Percentiles rank a stretch among this genome's conserved stretches.
Conservation (phyloP, 257 asterid species). For the Nicotiana paniculata region DNA sequence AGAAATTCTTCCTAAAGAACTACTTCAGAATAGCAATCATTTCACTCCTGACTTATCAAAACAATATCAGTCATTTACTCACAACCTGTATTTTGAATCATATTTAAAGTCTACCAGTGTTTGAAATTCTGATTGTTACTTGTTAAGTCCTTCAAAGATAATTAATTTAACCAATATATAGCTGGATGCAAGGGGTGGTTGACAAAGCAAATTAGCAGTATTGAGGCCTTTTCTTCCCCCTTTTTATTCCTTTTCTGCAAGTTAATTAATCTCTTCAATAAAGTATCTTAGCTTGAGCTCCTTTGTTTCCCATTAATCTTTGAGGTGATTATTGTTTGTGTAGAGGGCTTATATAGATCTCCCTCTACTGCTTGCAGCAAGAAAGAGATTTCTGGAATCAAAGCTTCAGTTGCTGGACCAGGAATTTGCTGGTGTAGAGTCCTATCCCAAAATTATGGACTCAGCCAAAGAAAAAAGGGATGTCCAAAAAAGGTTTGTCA, state of each 20-base stretch:
- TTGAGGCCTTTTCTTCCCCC: neutral
- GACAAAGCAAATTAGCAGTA: neutral
- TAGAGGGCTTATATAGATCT: constrained; percentile 2
- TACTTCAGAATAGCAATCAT: neutral
- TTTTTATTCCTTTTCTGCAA: neutral
- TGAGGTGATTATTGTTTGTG: neutral
- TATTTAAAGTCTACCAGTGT: neutral
- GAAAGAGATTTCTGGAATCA: constrained; percentile 62
- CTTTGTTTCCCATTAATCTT: neutral
- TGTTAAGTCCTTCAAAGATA: neutral
- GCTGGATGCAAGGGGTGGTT: neutral
- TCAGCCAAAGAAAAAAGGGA: constrained; percentile 61
- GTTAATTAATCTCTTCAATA: constrained; percentile 1
- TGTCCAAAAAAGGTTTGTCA: constrained; percentile 49
- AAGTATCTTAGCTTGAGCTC: neutral
- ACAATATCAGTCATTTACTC: neutral
- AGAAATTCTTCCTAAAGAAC: neutral
- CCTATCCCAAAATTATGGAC: constrained; percentile 54
- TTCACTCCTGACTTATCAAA: neutral
- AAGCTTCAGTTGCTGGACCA: constrained; percentile 73
- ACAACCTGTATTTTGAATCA: neutral
- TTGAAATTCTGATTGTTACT: neutral
- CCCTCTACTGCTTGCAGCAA: constrained; percentile 47
- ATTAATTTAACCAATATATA: neutral
- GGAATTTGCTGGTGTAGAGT: constrained; percentile 55